Base-by-base conservation (phyloP, 164 flowering plant species). In the Nelumbo lutea region DNA sequence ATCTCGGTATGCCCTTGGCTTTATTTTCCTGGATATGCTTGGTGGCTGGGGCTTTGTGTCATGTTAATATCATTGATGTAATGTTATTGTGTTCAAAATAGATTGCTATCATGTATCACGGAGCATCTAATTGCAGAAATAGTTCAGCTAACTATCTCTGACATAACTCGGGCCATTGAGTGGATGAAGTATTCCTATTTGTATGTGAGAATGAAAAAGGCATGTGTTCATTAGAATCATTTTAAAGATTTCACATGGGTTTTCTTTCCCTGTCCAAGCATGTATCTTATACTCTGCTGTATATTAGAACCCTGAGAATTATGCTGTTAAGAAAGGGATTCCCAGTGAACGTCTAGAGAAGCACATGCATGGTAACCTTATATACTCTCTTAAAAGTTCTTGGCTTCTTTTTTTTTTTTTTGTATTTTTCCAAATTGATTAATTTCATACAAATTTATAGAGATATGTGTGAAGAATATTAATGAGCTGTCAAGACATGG, bases 61-160 rank as follows among this genome's bases (percentile, higher is more conserved):
- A 15, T 60, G 8, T 69, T 2, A 10, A 5, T 48, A 53, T 59
- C 58, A 11, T 63, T 46, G 38, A 56, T 61, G 57, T 45, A 52
- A 7, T 66, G 44, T 65, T 69, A 45, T 68, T 63, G 10, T 70
- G 65, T 47, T 64, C 51, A 2, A 48, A 61, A 59, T 75, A 93
- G 99, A 74, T 80, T 93, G 87, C 97, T 93, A 71, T 84, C 98
- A 57, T 91, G 92, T 69, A 64, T 87, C 72, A 86, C 86, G 68
- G 99, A 93, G 87, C 96, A 96, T 86, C 87, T 96, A 52, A 91
- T 92, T 64, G 97, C 99, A 4, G 98, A 96, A 83, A 91, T 96
- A 79, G 99, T 96, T 78, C 98, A 93, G 78, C 80, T 88, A 68
- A 93, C 90, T 38, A 78, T 96, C 69, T 72, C 92, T 63, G 98